Evolutionary conservation across 257 asterid genomes (phyloP).

Genomic region (Solanum okadae): DNA sequence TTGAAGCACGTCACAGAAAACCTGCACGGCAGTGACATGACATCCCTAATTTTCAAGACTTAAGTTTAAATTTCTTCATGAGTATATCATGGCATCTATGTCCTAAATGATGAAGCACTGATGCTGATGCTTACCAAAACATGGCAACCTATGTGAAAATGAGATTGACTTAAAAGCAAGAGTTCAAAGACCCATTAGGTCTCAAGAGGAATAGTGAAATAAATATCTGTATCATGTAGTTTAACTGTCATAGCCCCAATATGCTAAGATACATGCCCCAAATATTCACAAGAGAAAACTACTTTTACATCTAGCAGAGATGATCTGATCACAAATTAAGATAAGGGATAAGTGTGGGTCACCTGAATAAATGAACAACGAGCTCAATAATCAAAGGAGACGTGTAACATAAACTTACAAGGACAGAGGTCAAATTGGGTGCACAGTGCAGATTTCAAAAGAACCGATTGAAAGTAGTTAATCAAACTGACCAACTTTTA

Average conservation of each 20-base stretch:
- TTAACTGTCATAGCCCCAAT: neutral
- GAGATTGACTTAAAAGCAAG: neutral
- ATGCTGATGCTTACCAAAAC: neutral
- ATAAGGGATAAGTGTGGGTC: neutral
- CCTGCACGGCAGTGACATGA: neutral
- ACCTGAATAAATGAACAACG: neutral
- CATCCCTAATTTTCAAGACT: neutral
- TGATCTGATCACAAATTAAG: neutral
- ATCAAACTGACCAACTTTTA: conserved; percentile 4
- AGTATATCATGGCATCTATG: neutral
- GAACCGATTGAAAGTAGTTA: neutral
- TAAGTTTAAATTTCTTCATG: neutral
- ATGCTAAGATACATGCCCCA: neutral
- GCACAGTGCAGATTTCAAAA: neutral
- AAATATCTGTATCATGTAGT: neutral
- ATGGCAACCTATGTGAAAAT: neutral
- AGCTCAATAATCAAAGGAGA: neutral
- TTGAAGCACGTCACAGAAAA: neutral
- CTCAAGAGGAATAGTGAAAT: neutral
- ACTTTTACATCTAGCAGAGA: neutral
- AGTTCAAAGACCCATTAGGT: neutral
- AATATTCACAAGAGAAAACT: neutral
- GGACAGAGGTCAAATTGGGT: neutral
- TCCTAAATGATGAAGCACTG: neutral
- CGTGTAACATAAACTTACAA: neutral